A percentile compares a stretch with the other conserved stretches of the same genome.
Conservation (phyloP, 2,329 filamentous ascomycete genomes). For the Fusarium nisikadoi region DNA sequence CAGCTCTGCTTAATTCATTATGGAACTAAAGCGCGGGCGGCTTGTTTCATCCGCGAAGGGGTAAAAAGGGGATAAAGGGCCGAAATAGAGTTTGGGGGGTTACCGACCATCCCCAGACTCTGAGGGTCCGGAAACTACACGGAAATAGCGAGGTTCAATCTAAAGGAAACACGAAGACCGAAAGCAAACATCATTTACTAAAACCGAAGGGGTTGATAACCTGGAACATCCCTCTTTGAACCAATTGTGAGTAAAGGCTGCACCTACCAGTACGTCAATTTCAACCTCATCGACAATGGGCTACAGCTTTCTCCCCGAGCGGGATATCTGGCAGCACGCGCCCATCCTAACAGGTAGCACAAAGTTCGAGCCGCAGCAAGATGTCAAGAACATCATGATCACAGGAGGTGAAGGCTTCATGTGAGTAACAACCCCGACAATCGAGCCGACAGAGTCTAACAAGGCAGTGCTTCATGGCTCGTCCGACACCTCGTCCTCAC, state of each 20-base stretch:
- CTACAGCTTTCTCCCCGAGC: neutral
- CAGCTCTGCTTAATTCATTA: too few relatives aligned
- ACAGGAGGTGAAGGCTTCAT: conserved; percentile 89
- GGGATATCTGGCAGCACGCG: conserved; percentile 75
- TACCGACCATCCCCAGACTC: fast-evolving
- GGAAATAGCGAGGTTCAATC: neutral
- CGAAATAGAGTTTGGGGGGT: neutral
- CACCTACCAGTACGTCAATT: too few relatives aligned
- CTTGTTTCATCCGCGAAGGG: neutral
- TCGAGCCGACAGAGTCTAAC: neutral
- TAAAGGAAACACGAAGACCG: too few relatives aligned
- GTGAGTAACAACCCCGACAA: conserved; percentile 58
- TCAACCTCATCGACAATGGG: neutral
- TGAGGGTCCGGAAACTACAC: neutral
- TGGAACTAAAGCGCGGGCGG: too few relatives aligned
- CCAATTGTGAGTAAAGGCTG: too few relatives aligned
- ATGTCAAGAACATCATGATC: conserved; percentile 83
- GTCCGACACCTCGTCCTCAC: conserved; percentile 80
- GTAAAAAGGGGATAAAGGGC: neutral
- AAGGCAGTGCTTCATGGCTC: conserved; percentile 77
- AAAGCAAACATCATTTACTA: too few relatives aligned
- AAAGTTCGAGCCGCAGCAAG: conserved; percentile 73
- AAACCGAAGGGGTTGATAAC: too few relatives aligned
- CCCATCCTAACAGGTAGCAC: conserved; percentile 76
- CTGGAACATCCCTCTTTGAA: too few relatives aligned